These are phyloP conservation scores for Colletotrichum melonis DNA, from an alignment of 2,329 filamentous ascomycete genomes.

Conservation along the genomic window DNA sequence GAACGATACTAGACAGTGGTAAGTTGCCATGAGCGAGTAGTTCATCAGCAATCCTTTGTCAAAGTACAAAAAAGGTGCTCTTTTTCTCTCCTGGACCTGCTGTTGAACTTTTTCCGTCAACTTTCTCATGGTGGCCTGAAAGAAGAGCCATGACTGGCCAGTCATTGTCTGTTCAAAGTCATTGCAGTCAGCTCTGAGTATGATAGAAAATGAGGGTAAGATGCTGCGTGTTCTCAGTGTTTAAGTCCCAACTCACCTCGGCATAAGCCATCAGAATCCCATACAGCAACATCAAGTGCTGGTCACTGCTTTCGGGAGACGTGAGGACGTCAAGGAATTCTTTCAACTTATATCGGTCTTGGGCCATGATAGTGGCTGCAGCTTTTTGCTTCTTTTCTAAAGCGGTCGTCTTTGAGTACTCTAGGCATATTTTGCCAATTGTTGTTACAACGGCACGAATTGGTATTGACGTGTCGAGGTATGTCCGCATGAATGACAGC, in stretches of 20 bases:
- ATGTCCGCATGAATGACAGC: constrained; percentile 16
- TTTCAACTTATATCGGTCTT: constrained; percentile 1
- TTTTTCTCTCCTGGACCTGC: neutral
- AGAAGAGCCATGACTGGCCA: constrained; percentile 12
- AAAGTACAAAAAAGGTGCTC: constrained; percentile 8
- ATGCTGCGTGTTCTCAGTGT: too few species aligned
- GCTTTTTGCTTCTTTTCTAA: neutral
- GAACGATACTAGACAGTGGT: constrained; percentile 1
- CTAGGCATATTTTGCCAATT: constrained; percentile 10
- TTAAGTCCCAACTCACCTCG: neutral
- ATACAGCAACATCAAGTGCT: constrained; percentile 20
- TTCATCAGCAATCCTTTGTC: constrained; percentile 19
- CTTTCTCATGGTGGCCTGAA: neutral
- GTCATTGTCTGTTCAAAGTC: constrained; percentile 1
- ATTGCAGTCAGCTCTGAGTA: neutral
- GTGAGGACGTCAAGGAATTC: constrained; percentile 9
- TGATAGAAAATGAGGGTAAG: neutral
- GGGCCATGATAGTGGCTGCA: constrained; percentile 2
- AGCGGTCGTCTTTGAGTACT: neutral
- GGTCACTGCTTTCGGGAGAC: constrained; percentile 1
- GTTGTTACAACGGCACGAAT: constrained; percentile 8
- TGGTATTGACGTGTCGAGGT: constrained; percentile 11
- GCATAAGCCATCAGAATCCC: constrained; percentile 14
- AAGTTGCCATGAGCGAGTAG: neutral
- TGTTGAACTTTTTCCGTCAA: constrained; percentile 5